phyloP scores from a whole-genome alignment of 352 stramenopile species.

The Blastocystis sp. region DNA sequence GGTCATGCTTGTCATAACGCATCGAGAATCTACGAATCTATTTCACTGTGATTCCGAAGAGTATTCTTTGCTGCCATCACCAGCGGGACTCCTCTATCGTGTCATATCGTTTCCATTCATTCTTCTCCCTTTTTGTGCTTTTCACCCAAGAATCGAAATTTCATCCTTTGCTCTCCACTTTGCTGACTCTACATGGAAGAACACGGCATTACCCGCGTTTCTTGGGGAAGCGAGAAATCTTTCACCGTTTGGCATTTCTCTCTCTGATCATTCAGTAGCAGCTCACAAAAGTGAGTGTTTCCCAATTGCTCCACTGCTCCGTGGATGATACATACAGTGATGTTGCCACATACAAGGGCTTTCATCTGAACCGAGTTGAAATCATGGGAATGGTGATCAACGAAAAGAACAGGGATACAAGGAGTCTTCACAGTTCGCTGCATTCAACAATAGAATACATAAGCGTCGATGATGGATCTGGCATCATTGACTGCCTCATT shows the following conservation, averaged over 20 bases:
- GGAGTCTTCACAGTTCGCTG: not conserved
- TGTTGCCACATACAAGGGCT: not conserved
- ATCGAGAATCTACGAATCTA: too few species aligned
- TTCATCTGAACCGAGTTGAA: slow-evolving; percentile 29
- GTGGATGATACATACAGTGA: not conserved
- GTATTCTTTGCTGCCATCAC: too few species aligned
- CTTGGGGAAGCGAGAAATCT: slow-evolving; percentile 19
- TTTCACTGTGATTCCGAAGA: too few species aligned
- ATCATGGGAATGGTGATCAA: slow-evolving; percentile 33
- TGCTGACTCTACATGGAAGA: not conserved
- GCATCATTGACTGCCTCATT: slow-evolving; percentile 33
- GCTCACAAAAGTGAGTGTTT: slow-evolving; percentile 3
- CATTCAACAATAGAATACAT: not conserved
- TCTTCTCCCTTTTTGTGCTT: too few species aligned
- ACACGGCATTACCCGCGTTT: not conserved
- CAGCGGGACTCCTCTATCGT: not conserved
- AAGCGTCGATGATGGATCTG: slow-evolving; percentile 60
- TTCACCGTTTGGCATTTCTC: not conserved
- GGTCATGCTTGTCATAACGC: too few species aligned
- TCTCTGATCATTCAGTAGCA: not conserved
- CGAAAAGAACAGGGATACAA: slow-evolving; percentile 1
- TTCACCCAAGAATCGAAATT: too few species aligned
- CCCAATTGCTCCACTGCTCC: not conserved
- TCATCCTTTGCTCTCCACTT: not conserved
- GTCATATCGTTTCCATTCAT: not conserved